Conservation (phyloP, 129 eudicot genomes). For the Artemisia argyi region DNA sequence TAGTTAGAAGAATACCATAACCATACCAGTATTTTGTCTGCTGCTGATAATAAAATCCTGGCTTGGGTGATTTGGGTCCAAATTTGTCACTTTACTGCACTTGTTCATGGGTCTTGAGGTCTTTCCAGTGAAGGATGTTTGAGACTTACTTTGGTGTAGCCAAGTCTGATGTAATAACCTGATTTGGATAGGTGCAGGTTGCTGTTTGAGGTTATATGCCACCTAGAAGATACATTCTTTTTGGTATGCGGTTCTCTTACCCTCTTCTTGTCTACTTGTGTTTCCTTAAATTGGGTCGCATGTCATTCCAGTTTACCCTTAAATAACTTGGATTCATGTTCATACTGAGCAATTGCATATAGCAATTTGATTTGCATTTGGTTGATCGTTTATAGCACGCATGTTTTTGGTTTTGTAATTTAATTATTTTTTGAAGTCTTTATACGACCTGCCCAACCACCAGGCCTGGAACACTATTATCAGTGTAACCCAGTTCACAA, state of each 20-base stretch:
- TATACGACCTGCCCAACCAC: neutral
- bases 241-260: constrained; percentile 16
- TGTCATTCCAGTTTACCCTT: constrained; percentile 7
- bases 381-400: neutral
- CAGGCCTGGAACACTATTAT: neutral
- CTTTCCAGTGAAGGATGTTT: constrained; percentile 13
- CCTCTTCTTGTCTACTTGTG: constrained; percentile 7
- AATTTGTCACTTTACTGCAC: constrained; percentile 18
- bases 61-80: constrained; percentile 19
- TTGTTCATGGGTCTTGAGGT: constrained; percentile 17
- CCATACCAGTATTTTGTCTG: constrained; percentile 33
- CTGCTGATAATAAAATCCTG: constrained; percentile 35
- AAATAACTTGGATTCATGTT: constrained; percentile 12
- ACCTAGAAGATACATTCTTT: constrained; percentile 32
- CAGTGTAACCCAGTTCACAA: too few relatives aligned
- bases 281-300: neutral
- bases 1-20: constrained; percentile 33
- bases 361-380: neutral
- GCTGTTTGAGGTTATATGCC: constrained; percentile 19
- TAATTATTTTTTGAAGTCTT: neutral
- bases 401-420: neutral
- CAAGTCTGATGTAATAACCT: constrained; percentile 18
- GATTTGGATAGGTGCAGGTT: constrained; percentile 24
- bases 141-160: constrained; percentile 15
- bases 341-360: neutral